Base-by-base conservation (phyloP, 1,139 yeast genomes). In the Pichia sp. region DNA sequence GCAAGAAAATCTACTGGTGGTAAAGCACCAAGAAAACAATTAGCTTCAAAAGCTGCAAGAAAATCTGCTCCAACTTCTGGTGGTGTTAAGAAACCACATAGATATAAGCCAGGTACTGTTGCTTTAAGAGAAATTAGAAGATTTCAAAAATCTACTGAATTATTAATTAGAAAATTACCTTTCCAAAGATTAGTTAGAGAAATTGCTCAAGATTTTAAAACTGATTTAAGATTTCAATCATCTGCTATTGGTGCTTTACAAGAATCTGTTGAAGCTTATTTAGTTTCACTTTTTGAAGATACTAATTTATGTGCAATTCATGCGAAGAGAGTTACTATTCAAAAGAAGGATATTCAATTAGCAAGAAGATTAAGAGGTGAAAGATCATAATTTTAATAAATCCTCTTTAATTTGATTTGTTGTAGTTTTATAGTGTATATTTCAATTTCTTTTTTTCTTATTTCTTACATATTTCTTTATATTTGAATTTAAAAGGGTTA, bases 101-200 rank as follows among this genome's bases (percentile, higher is more conserved):
- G 97, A 85, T 90, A 89, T 78, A 90, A 89, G 92, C 97, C 97
- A 71, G 97, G 97, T 89, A 90, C 97, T 67, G 97, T 90, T 67
- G 97, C 97, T 64, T 85, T 90, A 69, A 90, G 97, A 85, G 97
- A 90, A 79, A 90, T 90, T 68, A 87, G 97, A 84, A 87, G 97
- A 78, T 90, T 90, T 82, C 97, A 90, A 78, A 90, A 90, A 74
- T 86, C 96, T 56, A 90, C 97, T 65, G 97, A 90, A 74, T 78
- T 90, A 52, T 80, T 90, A 70, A 89, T 90, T 74, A 87, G 97
- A 83, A 89, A 90, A 77, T 81, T 90, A 64, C 97, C 97, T 56
- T 89, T 89, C 95, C 97, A 90, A 78, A 86, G 97, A 81, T 82
- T 90, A 68, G 97, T 90, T 53, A 84, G 97, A 75, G 97, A 90